Evolutionary conservation across 2,329 filamentous ascomycete genomes (phyloP), one percentile per base, ranked within the genome.

Genomic region (Pseudohalonectria lignicola): DNA sequence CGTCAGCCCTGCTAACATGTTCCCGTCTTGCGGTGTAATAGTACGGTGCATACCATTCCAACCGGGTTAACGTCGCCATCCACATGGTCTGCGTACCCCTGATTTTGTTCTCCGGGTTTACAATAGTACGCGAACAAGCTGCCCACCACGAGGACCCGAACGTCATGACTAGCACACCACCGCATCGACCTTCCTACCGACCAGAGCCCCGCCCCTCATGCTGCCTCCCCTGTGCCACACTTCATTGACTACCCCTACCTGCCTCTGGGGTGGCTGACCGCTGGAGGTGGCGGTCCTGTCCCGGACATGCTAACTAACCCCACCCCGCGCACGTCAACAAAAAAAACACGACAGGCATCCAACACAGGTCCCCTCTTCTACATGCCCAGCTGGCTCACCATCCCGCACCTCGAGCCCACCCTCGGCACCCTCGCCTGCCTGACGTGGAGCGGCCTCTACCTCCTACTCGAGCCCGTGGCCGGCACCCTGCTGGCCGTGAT

Each of bases 391-490:
- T 82, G 74, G 64, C 71, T 84, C 23, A 81, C 76, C 21, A 65
- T 76, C 18, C 77, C 80, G 21, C 76, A 83, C 51, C 73, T 81
- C 44, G 69, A 72, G 19, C 73, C 79, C 41, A 88, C 77, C 47
- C 63, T 77, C 31, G 76, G 74, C 45, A 86, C 75, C 11, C 73
- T 83, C 39, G 63, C 64, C 32, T 76, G 78, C 25, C 69, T 76
- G 37, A 53, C 79, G 20, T 95, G 92, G 61, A 74, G 82, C 28
- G 72, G 72, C 2, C 74, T 95, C 39, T 98, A 96, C 55, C 71
- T 96, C 34, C 74, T 98, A 17, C 80, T 98, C 53, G 92, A 98
- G 55, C 92, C 92, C 1, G 86, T 96, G 1, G 92, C 92, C 10
- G 92, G 92, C 36, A 79, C 76, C 10, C 64, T 84, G 20, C 66